Evolutionary conservation across 352 stramenopile species (phyloP).

Genomic region (Phytophthora citrophthora): DNA sequence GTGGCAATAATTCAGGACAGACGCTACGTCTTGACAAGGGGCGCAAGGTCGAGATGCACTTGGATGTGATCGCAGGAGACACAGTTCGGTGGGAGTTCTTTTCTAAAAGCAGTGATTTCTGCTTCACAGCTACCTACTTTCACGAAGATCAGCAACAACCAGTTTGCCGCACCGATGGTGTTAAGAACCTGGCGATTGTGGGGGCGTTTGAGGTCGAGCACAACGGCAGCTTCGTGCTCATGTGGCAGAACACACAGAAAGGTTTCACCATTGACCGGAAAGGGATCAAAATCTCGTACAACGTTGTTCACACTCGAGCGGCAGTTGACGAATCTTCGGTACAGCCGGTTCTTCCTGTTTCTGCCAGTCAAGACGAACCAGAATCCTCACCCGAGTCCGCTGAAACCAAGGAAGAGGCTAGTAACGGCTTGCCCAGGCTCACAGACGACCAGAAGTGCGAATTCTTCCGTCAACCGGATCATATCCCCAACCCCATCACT

Average conservation of each 20-base stretch:
- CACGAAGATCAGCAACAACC: conserved; percentile 55
- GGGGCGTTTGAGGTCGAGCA: conserved; percentile 55
- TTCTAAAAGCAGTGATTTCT: conserved; percentile 65
- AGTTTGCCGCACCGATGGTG: conserved; percentile 62
- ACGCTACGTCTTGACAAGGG: conserved; percentile 59
- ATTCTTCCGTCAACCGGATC: conserved; percentile 55
- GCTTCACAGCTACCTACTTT: conserved; percentile 68
- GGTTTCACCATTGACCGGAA: conserved; percentile 64
- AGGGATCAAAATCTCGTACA: conserved; percentile 69
- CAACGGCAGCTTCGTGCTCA: conserved; percentile 77
- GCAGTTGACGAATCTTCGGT: conserved; percentile 5
- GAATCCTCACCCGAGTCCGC: background rate
- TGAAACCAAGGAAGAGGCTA: conserved; percentile 12
- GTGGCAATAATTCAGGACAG: conserved; percentile 15
- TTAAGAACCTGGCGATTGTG: conserved; percentile 70
- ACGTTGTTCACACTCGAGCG: conserved; percentile 55
- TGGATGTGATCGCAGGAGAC: conserved; percentile 74
- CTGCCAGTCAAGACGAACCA: conserved; percentile 2
- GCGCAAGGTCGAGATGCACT: conserved; percentile 81
- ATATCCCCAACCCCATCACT: conserved; percentile 76
- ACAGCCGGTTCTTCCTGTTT: background rate
- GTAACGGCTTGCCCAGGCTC: conserved; percentile 18
- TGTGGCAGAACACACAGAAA: conserved; percentile 79
- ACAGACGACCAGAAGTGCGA: conserved; percentile 64
- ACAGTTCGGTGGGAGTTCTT: conserved; percentile 68